Conservation (phyloP, 148 eudicot genomes). For the Limonium bicolor region DNA sequence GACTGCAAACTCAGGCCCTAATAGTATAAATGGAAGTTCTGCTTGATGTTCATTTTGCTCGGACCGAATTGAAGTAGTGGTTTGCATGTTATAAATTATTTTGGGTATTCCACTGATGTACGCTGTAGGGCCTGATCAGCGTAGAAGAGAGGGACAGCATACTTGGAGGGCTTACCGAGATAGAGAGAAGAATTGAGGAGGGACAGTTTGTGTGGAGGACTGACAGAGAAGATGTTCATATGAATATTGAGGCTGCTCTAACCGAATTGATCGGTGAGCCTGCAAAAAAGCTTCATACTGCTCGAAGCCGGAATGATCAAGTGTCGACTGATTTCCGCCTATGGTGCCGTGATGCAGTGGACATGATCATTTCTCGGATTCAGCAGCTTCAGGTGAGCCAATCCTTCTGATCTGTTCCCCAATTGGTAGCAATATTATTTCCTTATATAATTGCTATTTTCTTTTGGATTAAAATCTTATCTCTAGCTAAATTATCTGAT, state of each 20-base stretch:
- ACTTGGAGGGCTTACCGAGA: conserved; percentile 56
- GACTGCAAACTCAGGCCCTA: too few species aligned
- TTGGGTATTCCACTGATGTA: not conserved
- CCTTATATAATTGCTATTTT: not conserved
- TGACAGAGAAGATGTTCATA: conserved; percentile 98
- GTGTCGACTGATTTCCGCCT: conserved; percentile 87
- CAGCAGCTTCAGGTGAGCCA: conserved; percentile 82
- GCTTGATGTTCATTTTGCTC: too few species aligned
- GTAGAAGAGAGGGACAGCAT: conserved; percentile 52
- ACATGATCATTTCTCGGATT: conserved; percentile 30
- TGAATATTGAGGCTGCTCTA: conserved; percentile 98
- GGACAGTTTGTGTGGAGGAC: conserved; percentile 90
- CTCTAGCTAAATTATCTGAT: too few species aligned
- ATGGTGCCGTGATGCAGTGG: conserved; percentile 96
- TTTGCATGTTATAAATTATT: not conserved
- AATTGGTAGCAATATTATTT: not conserved
- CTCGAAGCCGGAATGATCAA: conserved; percentile 98
- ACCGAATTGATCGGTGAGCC: conserved; percentile 97
- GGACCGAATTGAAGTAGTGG: too few species aligned
- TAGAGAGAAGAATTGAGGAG: conserved; percentile 57
- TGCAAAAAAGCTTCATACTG: conserved; percentile 99
- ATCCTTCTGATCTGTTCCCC: too few species aligned
- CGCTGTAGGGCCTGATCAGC: conserved; percentile 55
- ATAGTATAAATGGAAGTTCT: too few species aligned
- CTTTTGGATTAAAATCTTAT: not conserved